A percentile compares a stretch with the other conserved stretches of the same genome.
Conservation (phyloP, 495 filamentous ascomycete species). For the Astrocystis sublimbata region DNA sequence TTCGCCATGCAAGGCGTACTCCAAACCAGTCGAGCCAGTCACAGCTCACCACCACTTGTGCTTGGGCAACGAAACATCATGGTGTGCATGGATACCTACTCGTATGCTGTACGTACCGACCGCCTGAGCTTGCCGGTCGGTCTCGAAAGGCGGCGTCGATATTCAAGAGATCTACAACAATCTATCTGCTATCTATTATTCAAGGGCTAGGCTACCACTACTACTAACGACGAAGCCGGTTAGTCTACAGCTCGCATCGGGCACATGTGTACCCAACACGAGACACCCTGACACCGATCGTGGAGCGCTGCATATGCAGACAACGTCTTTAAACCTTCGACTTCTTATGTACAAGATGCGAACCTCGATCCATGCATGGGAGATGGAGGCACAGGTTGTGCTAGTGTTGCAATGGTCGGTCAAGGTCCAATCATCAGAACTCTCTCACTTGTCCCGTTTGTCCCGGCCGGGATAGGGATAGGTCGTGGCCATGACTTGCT, state of each 20-base stretch:
- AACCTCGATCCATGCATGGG: constrained; percentile 1
- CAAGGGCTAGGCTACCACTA: neutral
- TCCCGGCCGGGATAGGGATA: too few species aligned
- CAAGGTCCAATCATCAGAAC: constrained; percentile 3
- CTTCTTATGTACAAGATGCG: constrained; percentile 10
- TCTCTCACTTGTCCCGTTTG: too few species aligned
- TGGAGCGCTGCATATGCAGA: neutral
- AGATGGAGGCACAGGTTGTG: too few species aligned
- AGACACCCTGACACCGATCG: neutral
- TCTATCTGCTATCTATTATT: neutral
- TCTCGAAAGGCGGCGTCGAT: neutral
- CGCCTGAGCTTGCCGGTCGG: neutral
- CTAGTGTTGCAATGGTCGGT: neutral
- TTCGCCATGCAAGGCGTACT: constrained; percentile 2
- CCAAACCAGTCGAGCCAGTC: neutral
- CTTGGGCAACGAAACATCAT: constrained; percentile 15
- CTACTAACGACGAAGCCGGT: neutral
- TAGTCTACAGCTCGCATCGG: neutral
- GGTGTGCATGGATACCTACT: too few species aligned
- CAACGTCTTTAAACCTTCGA: neutral
- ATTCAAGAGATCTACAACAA: constrained; percentile 2
- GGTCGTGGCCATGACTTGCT: neutral
- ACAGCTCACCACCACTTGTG: constrained; percentile 10
- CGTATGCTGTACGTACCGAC: neutral
- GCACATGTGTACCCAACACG: neutral